Evolutionary conservation across 805 yeast species (phyloP), one percentile per base, ranked within the genome.

Genomic region (Wickerhamiella parazyma): DNA sequence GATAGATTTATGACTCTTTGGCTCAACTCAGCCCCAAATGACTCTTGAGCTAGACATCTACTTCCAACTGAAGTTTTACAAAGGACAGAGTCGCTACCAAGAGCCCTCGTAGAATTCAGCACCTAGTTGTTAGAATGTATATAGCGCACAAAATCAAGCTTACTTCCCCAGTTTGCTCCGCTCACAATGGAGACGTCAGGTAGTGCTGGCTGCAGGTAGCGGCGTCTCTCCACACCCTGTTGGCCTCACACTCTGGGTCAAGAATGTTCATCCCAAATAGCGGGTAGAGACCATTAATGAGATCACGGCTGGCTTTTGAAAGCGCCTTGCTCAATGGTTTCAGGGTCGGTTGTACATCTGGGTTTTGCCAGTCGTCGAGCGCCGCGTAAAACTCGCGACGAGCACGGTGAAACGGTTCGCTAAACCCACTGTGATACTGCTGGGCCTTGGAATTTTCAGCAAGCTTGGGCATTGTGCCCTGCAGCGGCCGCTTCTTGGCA

Each of bases 231-330:
- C 35, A 38, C 9, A 38, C 42, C 12, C 42, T 17, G 20, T 29
- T 38, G 18, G 42, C 42, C 26, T 38, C 42, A 19, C 19, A n/a
- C n/a, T 28, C 42, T 12, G 35, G 36, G 26, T 38, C 36, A 9
- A 38, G 35, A n/a, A 38, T 29, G 28, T 31, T 38, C 42, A 38
- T 38, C 5, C 42, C 42, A 38, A 38, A 38, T 6, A 38, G 36
- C 3, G 42, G 42, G 20, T 19, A 38, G 11, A 38, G 26, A 2
- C 28, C 36, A 38, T 28, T 29, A 24, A 38, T 31, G 28, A 29
- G 26, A 19, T 29, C n/a, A n/a, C 42, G 42, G 8, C 24, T 16
- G 5, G 26, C 26, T 12, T 5, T 8, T 4, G 42, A 28, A 4
- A 28, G 24, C 19, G 21, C 21, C 36, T 31, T 38, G 35, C 36